Evolutionary conservation across 768 basidiomycete species (phyloP).

Genomic region (Lentinula sp.): DNA sequence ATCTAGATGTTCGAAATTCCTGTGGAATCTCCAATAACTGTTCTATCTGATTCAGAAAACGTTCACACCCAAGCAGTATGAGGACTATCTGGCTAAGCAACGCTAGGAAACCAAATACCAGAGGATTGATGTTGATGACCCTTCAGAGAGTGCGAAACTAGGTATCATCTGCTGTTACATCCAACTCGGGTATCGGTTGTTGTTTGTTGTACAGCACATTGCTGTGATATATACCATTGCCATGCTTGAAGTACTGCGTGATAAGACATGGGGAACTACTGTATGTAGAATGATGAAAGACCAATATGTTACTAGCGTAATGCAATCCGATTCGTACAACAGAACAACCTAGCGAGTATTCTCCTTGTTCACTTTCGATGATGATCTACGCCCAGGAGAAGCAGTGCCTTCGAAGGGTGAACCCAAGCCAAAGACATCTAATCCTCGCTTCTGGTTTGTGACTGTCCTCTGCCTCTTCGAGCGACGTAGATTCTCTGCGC

Average conservation of each 20-base stretch:
- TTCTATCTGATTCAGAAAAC: conserved; percentile 49
- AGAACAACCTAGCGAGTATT: neutral
- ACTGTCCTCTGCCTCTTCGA: neutral
- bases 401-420: neutral
- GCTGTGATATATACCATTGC: no score
- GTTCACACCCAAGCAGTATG: conserved; percentile 63
- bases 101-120: neutral
- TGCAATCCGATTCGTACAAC: neutral
- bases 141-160: neutral
- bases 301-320: no score
- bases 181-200: no score
- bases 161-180: neutral
- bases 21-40: neutral
- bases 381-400: neutral
- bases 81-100: conserved; percentile 35
- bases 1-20: neutral
- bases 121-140: neutral
- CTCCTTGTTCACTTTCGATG: neutral
- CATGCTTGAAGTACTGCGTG: no score
- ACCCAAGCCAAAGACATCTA: neutral
- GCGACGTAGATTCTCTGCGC: neutral
- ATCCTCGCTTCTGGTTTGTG: neutral
- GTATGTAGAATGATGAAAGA: no score
- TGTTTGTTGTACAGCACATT: no score
- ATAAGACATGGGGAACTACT: no score